Conservation (phyloP, 495 filamentous ascomycete genomes). For the Podospora pseudopauciseta region DNA sequence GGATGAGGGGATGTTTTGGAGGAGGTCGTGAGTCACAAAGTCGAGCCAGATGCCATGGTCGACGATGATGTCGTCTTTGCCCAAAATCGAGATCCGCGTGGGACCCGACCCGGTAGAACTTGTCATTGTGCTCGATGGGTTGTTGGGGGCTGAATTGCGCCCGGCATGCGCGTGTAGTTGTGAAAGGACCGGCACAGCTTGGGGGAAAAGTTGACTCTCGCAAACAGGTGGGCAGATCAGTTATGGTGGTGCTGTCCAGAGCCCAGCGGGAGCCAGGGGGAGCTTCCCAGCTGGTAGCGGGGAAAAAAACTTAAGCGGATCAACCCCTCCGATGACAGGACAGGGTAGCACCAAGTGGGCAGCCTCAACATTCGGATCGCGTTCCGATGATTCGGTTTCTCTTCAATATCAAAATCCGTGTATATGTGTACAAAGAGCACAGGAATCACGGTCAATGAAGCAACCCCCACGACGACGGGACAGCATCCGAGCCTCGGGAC, state of each 20-base stretch:
- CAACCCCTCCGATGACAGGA: constrained; percentile 6
- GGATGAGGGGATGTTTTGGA: constrained; percentile 71
- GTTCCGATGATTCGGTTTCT: background rate
- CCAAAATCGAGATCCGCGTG: constrained; percentile 51
- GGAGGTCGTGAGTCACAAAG: constrained; percentile 77
- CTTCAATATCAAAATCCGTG: background rate
- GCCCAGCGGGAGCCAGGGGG: background rate
- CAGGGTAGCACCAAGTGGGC: background rate
- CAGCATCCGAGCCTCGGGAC: background rate
- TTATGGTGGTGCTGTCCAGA: constrained; percentile 9
- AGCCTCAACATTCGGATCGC: background rate
- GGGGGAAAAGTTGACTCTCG: constrained; percentile 1
- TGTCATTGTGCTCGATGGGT: constrained; percentile 24
- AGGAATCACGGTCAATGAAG: background rate
- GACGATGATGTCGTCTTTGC: constrained; percentile 76
- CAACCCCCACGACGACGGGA: background rate
- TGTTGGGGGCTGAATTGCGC: constrained; percentile 24
- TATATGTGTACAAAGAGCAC: background rate
- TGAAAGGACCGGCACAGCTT: background rate
- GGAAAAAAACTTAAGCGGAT: constrained; percentile 23
- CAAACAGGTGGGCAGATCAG: background rate
- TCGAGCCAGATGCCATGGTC: constrained; percentile 87
- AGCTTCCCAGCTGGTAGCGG: constrained; percentile 2
- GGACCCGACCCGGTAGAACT: constrained; percentile 34
- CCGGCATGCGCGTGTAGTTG: constrained; percentile 22